phyloP scores from a whole-genome alignment of 441 rosid genomes.

The Biscutella laevigata region DNA sequence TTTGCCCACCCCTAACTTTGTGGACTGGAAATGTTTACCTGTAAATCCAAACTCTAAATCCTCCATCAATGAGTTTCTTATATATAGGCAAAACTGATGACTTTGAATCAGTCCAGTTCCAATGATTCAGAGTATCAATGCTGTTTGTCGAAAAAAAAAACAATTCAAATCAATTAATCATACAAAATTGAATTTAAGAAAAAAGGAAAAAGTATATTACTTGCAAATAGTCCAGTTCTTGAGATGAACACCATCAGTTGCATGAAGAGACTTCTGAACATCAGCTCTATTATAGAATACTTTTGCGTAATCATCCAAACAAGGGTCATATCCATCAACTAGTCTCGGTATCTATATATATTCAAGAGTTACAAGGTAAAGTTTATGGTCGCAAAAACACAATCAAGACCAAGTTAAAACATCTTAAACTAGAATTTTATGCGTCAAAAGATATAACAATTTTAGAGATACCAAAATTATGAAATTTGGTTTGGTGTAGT shows the following conservation, averaged over 20 bases:
- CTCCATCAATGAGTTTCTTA: constrained; percentile 57
- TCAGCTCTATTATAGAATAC: constrained; percentile 63
- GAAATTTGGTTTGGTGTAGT: no score
- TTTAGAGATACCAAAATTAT: no score
- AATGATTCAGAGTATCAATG: constrained; percentile 19
- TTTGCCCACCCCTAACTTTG: no score
- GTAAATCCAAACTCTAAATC: constrained; percentile 71
- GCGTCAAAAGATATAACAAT: no score
- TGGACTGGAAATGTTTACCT: constrained; percentile 45
- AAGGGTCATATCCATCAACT: constrained; percentile 72
- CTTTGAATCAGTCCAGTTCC: constrained; percentile 37
- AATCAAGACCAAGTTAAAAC: no score
- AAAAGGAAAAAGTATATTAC: constrained; percentile 30
- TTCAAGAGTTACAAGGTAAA: not conserved
- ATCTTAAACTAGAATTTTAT: no score
- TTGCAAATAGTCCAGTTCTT: constrained; percentile 88
- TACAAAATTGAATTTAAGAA: not conserved
- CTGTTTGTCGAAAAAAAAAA: constrained; percentile 26
- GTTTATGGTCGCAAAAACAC: not conserved
- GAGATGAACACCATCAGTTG: constrained; percentile 36
- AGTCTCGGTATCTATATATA: constrained; percentile 70
- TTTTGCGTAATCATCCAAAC: constrained; percentile 57
- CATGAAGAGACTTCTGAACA: constrained; percentile 75
- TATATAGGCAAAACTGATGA: constrained; percentile 65
- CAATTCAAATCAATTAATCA: no score